Evolutionary conservation across 257 asterid genomes (phyloP), one percentile per base, ranked within the genome.

Genomic region (Salvia splendens): DNA sequence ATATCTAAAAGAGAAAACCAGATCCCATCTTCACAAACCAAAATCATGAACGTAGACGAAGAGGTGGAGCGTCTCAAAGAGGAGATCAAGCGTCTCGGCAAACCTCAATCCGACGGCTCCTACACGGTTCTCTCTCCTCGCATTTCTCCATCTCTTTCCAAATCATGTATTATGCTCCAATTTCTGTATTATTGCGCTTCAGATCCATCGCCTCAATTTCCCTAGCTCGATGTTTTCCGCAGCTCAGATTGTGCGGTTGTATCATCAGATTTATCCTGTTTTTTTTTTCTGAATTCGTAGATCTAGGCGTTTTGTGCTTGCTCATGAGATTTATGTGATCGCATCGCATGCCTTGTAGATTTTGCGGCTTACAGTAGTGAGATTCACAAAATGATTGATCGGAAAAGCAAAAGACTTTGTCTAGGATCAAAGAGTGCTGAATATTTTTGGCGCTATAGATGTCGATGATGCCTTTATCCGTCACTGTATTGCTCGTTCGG

Each of bases 31-130:
- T 24, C 2, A 17, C 16, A 9, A 12, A 14, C 56, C 30, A 24
- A 45, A 59, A 76, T 46, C 74, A 88, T 93, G 98, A 93, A 93
- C 70, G 98, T 93, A n/a, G 96, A 81, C 17, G 98, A 93, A 80
- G 98, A 93, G 77, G 94, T 93, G 54, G 94, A 67, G 56, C 83
- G 82, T 51, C 95, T 93, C 61, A 77, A 73, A 75, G 95, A 82
- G 73, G 98, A 89, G 80, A 93, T 93, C 89, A 79, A 77, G 65
- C 89, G 99, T 65, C 92, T 93, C 59, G 96, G 96, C 72, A 72
- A 75, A 67, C 72, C 76, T 63, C 95, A 90, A 77, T 72, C 68
- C 15, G 99, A 93, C 83, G 99, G 97, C 70, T 90, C 99, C 50
- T 86, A 81, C 85, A 86, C 84, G 99, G 99, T 89, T 57, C 11